phyloP scores from a whole-genome alignment of 805 yeast genomes.

The Teunomyces stri region DNA sequence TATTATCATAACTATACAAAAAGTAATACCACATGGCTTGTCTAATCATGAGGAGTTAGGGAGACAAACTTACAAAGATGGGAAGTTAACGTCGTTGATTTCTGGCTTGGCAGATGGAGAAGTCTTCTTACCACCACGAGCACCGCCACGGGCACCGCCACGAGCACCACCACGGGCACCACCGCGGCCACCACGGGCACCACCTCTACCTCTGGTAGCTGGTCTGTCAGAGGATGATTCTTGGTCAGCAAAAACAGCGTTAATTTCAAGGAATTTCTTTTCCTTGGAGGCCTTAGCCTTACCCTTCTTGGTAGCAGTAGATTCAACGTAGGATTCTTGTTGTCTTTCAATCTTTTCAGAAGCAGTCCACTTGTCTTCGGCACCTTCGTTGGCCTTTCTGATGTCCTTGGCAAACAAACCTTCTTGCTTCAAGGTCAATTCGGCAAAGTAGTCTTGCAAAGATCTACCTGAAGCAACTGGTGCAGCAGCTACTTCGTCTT shows the following conservation, averaged over 20 bases:
- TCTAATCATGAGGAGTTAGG: neutral
- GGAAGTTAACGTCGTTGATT: slow-evolving; percentile 66
- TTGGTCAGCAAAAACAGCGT: slow-evolving; percentile 67
- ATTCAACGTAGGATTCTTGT: slow-evolving; percentile 55
- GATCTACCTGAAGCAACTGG: slow-evolving; percentile 61
- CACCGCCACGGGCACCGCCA: slow-evolving; percentile 18
- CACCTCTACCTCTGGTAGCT: slow-evolving; percentile 31
- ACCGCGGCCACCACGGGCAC: slow-evolving; percentile 26
- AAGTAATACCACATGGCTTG: slow-evolving; percentile 4
- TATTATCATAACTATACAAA: slow-evolving; percentile 10
- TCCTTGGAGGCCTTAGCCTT: slow-evolving; percentile 78
- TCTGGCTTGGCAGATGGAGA: slow-evolving; percentile 30
- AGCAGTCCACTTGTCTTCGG: slow-evolving; percentile 50
- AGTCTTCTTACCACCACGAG: slow-evolving; percentile 8
- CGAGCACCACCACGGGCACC: slow-evolving; percentile 18
- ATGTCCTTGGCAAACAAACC: slow-evolving; percentile 35
- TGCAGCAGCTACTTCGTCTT: slow-evolving; percentile 44
- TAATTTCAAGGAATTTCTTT: slow-evolving; percentile 73
- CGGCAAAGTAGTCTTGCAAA: slow-evolving; percentile 82
- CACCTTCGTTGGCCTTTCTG: slow-evolving; percentile 59
- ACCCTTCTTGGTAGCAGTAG: slow-evolving; percentile 64
- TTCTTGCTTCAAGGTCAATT: slow-evolving; percentile 48
- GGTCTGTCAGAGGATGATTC: slow-evolving; percentile 23
- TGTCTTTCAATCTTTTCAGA: slow-evolving; percentile 66
- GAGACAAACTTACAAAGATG: slow-evolving; percentile 48